These are phyloP conservation scores for Starmera amethionina DNA, from an alignment of 805 yeast genomes.

Conservation along the genomic window DNA sequence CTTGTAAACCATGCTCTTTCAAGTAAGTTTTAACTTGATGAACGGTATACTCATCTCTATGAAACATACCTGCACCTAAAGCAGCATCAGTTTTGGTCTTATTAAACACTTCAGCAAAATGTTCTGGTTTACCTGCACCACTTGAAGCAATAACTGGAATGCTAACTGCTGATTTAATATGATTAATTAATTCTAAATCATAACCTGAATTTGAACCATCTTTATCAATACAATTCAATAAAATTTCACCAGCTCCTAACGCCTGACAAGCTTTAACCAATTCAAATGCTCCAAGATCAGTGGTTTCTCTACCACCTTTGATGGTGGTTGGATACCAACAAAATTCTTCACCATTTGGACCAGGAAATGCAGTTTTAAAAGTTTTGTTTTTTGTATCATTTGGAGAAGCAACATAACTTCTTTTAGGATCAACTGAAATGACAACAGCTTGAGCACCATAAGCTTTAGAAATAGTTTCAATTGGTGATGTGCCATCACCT, in stretches of 20 bases:
- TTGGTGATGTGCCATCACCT: slow-evolving; percentile 73
- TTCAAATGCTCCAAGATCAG: slow-evolving; percentile 87
- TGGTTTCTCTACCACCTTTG: slow-evolving; percentile 90
- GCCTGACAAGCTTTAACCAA: slow-evolving; percentile 82
- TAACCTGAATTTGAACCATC: slow-evolving; percentile 96
- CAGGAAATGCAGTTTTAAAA: slow-evolving; percentile 53
- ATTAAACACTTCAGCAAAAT: slow-evolving; percentile 80
- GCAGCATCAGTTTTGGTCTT: slow-evolving; percentile 91
- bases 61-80: slow-evolving; percentile 97
- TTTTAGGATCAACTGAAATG: slow-evolving; percentile 94
- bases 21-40: slow-evolving; percentile 69
- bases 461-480: slow-evolving; percentile 84
- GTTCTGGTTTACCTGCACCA: slow-evolving; percentile 93
- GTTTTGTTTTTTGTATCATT: slow-evolving; percentile 49
- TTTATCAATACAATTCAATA: slow-evolving; percentile 90
- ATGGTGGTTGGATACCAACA: slow-evolving; percentile 95
- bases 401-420: slow-evolving; percentile 66
- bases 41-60: slow-evolving; percentile 87
- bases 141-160: slow-evolving; percentile 97
- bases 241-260: slow-evolving; percentile 92
- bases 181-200: slow-evolving; percentile 76
- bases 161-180: slow-evolving; percentile 62
- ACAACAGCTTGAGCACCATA: slow-evolving; percentile 98
- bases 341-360: slow-evolving; percentile 83
- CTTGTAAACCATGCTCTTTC: slow-evolving; percentile 50